Evolutionary conservation across 257 asterid genomes (phyloP).

Genomic region (Petunia axillaris): DNA sequence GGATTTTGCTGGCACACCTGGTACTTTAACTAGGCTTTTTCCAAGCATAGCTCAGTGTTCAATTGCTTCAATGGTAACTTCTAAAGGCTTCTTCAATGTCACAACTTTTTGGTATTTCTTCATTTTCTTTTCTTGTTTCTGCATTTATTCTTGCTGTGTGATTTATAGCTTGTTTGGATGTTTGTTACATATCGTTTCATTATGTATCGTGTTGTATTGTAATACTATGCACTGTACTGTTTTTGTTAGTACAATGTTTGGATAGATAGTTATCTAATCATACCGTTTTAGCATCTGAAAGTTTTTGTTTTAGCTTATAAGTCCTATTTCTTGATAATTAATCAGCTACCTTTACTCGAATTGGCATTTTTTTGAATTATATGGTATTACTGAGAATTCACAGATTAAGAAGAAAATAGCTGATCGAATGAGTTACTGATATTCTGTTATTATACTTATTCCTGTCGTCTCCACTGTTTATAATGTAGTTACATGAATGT

Average conservation of each 20-base stretch:
- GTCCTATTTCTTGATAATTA: not conserved
- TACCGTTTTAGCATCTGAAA: not conserved
- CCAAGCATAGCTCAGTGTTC: slow-evolving; percentile 54
- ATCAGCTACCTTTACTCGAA: not conserved
- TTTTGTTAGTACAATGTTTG: not conserved
- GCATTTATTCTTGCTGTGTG: not conserved
- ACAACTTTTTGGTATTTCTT: slow-evolving; percentile 59
- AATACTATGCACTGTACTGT: too few relatives aligned
- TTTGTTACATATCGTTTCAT: too few relatives aligned
- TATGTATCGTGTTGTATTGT: too few relatives aligned
- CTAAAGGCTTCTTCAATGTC: slow-evolving; percentile 48
- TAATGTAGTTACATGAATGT: not conserved
- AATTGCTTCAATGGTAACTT: slow-evolving; percentile 52
- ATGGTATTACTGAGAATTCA: not conserved
- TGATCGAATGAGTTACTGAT: not conserved
- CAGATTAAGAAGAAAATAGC: not conserved
- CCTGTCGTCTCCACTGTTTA: not conserved
- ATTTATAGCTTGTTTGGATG: not conserved
- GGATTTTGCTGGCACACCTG: slow-evolving; percentile 61
- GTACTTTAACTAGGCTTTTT: slow-evolving; percentile 48
- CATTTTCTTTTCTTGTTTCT: not conserved
- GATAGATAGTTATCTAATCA: not conserved
- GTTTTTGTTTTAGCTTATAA: not conserved
- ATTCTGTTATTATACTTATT: not conserved
- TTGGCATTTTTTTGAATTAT: not conserved